Base-by-base conservation (phyloP, 306 rosid genomes). In the Rosa rugosa region DNA sequence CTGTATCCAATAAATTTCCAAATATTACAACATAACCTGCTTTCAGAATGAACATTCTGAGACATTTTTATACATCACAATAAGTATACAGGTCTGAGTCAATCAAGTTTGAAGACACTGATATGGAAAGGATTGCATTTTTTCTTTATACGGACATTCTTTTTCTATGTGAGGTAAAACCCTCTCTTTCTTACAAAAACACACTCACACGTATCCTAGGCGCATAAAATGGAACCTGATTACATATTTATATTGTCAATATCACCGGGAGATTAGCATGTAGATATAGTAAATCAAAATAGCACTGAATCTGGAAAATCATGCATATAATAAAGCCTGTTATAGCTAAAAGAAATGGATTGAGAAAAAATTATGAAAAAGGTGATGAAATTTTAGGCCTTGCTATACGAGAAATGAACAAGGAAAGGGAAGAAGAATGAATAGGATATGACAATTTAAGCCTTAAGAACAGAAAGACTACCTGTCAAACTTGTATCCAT, bases 401-500 rank as follows among this genome's bases (percentile, higher is more conserved):
- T 59, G 5, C 36, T 59, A 23, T 13, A 5, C 1, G 27, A 62
- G 12, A 23, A 74, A 22, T 42, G 40, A 63, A 42, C 49, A 51
- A 20, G 46, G 65, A 47, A 46, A 22, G 12, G 34, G n/a, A 20
- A 9, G 14, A 36, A 8, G 16, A n/a, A 47, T 50, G 72, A 36
- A 60, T 18, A 40, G 45, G 45, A 60, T 38, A 45, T 66, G 18
- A 76, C 17, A 12, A 34, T 56, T 46, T 53, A 63, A 46, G 77
- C 27, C 50, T 72, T 67, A 77, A 81, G 75, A 75, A 80, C 47
- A 79, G 42, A 64, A 65, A 67, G 22, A 45, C 68, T 83, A 91
- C 99, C 99, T 95, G 85, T 95, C 99, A 67, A 95, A 95, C 85
- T 95, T 95, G 92, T 92, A 95, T 71, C 99, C 97, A 70, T 95